Evolutionary conservation across 2,329 filamentous ascomycete genomes (phyloP), one percentile per base, ranked within the genome.

Genomic region (Chaetoscypha palmicola): DNA sequence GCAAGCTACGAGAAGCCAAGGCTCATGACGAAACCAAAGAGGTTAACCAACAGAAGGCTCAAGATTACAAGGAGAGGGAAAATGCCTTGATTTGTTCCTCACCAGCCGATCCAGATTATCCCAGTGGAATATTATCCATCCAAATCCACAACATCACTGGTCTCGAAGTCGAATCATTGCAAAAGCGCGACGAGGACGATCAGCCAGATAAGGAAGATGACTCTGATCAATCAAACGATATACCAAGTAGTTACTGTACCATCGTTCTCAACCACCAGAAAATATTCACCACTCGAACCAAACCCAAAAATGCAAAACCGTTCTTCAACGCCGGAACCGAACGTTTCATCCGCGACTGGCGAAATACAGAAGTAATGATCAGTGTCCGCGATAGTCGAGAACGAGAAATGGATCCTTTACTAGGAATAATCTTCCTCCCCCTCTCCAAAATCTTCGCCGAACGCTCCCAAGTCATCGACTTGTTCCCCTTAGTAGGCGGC

Each of bases 291-390:
- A 86, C 83, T 2, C 69, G 84, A 12, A 86, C 83, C 0, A 88
- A 89, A 63, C 83, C 84, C 1, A 86, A 86, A 65, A 87, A 86
- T 49, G 73, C 79, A 0, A 86, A 86, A 55, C 84, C 84, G 0
- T 88, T 87, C 62, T 88, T 84, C 69, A 88, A 88, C 51, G 83
- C 84, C 2, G 81, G 81, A 4, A 85, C 78, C 2, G 84, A 89
- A 60, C 74, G 81, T 4, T 86, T 86, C 50, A 71, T 88, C 30
- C 69, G 76, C 10, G 79, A 88, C 58, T 86, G 82, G 74, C 69
- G 68, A 12, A 76, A 72, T 10, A 74, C 79, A 1, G 82, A 87
- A 58, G 68, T 87, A 23, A 80, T 84, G 51, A 66, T 89, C 22
- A 70, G 74, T 1, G 81, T 86, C 1, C 73, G 81, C 9, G 84